Base-by-base conservation (phyloP, 345 rosid species). In the Citrus glauca region DNA sequence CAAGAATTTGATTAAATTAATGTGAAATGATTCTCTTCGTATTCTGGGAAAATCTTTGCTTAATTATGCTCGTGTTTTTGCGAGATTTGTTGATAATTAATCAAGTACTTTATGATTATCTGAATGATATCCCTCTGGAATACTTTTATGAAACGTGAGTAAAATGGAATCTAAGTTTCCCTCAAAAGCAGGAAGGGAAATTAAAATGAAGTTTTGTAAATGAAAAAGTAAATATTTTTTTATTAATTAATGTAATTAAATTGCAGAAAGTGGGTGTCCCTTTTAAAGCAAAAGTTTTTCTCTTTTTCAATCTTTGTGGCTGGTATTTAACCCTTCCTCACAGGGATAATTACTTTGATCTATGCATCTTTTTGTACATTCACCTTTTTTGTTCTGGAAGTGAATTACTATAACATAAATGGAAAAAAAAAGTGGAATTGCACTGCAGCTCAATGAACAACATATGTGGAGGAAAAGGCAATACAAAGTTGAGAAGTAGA, bases 261-360 rank as follows among this genome's bases (percentile, higher is more conserved):
- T 80, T 83, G 91, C 91, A 87, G 91, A 91, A 91, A 91, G 95
- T 87, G 90, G 89, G 91, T 86, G 89, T 84, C 84, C 89, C 95
- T 88, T 91, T 91, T 88, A 86, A 91, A 87, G 83, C 84, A 86
- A 80, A 71, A 81, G 86, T 73, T 64, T 55, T 67, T 74, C 75
- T 9, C 86, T 86, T 87, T 84, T 81, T 71, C 80, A 64, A 70
- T 72, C 40, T 27, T 65, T 59, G 83, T 83, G 81, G 81, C 72
- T 74, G 6, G 20, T 66, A 66, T 74, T 61, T 38, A 71, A 30
- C 33, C 77, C 57, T 68, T 57, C 59, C 45, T 17, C n/a, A 20
- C 30, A 11, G 28, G 53, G n/a, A 66, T 17, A 70, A 66, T 40
- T 61, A 61, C 75, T 76, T 78, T 76, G 56, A 80, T 69, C 45